Conservation (phyloP, 352 stramenopile species). For the Stramenopiles sp. region DNA sequence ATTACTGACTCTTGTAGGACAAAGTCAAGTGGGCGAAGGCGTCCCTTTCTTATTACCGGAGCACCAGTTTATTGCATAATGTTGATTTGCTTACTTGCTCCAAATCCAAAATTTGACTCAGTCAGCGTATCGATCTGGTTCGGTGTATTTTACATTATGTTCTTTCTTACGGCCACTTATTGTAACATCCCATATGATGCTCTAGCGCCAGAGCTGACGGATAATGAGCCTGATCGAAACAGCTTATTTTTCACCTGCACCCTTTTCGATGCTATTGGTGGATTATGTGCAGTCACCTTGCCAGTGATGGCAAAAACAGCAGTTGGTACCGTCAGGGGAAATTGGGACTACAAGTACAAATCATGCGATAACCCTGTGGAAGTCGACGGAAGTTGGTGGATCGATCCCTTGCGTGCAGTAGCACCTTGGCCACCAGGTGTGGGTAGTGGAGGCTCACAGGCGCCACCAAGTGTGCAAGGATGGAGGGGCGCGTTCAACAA, state of each 20-base stretch:
- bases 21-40: conserved; percentile 16
- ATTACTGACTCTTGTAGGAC: conserved; percentile 23
- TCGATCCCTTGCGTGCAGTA: not conserved
- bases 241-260: conserved; percentile 24
- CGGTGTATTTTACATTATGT: conserved; percentile 22
- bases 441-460: not conserved
- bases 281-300: conserved; percentile 19
- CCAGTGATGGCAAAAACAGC: conserved; percentile 19
- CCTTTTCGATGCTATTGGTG: conserved; percentile 22
- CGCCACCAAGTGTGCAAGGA: not conserved
- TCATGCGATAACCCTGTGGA: not conserved
- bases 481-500: not conserved
- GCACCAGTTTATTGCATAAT: conserved; percentile 21
- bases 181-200: conserved; percentile 28
- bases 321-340: not conserved
- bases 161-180: conserved; percentile 24
- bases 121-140: conserved; percentile 23
- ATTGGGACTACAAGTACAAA: not conserved
- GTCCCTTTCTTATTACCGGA: conserved; percentile 22
- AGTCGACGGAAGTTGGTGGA: not conserved
- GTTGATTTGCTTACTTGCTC: conserved; percentile 17
- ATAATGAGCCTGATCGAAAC: conserved; percentile 19
- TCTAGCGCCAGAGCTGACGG: conserved; percentile 20
- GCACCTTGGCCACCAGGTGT: not conserved
- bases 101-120: conserved; percentile 11